Evolutionary conservation across 177 flowering plant species (phyloP).

Genomic region (Vitis hybrid): DNA sequence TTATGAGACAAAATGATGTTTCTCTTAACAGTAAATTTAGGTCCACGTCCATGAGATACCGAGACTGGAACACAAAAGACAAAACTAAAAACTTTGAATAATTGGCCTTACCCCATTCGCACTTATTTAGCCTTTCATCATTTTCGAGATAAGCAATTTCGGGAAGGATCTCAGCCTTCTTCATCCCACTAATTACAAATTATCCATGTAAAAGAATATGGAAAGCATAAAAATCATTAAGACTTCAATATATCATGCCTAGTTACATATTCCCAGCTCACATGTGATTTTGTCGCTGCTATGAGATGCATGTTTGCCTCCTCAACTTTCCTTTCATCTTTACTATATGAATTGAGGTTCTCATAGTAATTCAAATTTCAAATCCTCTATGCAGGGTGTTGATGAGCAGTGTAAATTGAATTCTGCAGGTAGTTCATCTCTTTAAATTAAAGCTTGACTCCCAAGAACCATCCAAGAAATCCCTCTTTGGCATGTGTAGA

Average conservation of each 20-base stretch:
- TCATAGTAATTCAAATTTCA: background rate
- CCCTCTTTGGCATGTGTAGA: no score
- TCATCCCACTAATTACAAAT: background rate
- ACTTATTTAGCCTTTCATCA: conserved; percentile 1
- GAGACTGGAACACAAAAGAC: background rate
- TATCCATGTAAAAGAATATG: background rate
- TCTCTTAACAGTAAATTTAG: no score
- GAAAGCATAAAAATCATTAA: background rate
- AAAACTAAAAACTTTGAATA: background rate
- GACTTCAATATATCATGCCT: background rate
- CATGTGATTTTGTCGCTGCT: background rate
- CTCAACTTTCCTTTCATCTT: background rate
- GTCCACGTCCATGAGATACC: no score
- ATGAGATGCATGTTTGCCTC: background rate
- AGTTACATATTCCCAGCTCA: background rate
- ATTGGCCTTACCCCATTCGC: background rate
- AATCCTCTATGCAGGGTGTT: background rate
- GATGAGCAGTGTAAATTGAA: no score
- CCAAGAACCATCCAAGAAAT: no score
- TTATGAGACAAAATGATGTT: no score
- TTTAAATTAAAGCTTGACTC: no score
- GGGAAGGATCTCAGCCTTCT: background rate
- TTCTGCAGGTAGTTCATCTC: no score
- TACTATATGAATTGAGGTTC: no score
- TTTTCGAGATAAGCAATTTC: conserved; percentile 1